Conservation (phyloP, 169 alveolate species). For the Blepharisma undulans region DNA sequence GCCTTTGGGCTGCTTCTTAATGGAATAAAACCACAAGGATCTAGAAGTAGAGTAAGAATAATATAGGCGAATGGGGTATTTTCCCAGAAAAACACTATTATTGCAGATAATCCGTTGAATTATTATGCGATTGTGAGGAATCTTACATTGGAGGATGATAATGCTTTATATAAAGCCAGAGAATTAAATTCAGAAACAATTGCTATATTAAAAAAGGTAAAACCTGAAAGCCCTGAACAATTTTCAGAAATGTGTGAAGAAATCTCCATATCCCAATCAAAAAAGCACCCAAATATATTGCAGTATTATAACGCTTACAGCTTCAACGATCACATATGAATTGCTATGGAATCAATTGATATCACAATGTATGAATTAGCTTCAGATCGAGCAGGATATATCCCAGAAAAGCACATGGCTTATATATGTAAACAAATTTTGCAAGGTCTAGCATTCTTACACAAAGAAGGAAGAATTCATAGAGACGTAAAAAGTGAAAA, state of each 20-base stretch:
- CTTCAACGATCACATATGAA: neutral
- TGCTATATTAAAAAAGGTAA: neutral
- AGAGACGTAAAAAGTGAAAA: slow-evolving; percentile 91
- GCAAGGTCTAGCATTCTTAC: neutral
- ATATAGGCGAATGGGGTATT: neutral
- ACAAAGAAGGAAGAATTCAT: slow-evolving; percentile 73
- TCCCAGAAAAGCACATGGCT: slow-evolving; percentile 32
- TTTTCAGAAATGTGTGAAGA: neutral
- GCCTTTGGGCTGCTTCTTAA: neutral
- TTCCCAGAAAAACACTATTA: neutral
- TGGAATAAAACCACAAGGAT: neutral
- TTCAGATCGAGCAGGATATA: neutral
- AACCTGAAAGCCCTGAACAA: neutral
- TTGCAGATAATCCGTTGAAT: neutral
- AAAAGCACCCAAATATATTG: neutral
- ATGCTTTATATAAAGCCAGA: neutral
- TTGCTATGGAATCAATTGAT: neutral
- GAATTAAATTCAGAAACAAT: neutral
- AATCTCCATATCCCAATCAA: neutral
- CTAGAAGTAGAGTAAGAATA: neutral
- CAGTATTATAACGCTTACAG: neutral
- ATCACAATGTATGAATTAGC: neutral
- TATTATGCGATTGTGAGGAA: neutral
- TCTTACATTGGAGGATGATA: neutral
- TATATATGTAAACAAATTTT: neutral